Conservation (phyloP, 2,329 filamentous ascomycete genomes). For the Aspergillus sp. region DNA sequence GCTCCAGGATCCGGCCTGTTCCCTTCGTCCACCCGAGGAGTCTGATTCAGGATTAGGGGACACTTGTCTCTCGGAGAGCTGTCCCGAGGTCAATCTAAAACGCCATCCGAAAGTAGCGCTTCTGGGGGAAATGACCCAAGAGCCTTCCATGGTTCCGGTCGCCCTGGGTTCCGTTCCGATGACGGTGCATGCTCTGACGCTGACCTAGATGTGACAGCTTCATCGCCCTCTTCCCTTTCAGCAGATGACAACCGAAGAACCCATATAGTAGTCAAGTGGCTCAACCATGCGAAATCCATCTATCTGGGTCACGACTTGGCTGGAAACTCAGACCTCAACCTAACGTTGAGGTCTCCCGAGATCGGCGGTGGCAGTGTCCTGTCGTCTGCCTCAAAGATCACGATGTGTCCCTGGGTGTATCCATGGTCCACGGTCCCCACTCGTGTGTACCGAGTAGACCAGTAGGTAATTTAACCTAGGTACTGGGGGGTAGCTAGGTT, state of each 20-base stretch:
- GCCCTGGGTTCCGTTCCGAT: too few relatives aligned
- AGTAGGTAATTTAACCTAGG: neutral
- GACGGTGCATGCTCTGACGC: too few relatives aligned
- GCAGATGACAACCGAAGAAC: too few relatives aligned
- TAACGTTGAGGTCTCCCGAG: slow-evolving; percentile 21
- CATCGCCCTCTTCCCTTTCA: too few relatives aligned
- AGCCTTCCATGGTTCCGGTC: neutral
- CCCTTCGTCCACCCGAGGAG: neutral
- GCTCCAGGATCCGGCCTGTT: neutral
- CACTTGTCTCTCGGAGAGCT: neutral
- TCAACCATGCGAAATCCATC: neutral
- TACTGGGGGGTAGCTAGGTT: neutral
- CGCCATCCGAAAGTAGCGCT: neutral
- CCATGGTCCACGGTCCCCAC: slow-evolving; percentile 10
- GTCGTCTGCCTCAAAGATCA: slow-evolving; percentile 8
- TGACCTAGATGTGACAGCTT: neutral
- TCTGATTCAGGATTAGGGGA: neutral
- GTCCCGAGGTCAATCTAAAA: neutral
- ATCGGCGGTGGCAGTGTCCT: slow-evolving; percentile 28
- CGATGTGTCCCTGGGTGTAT: slow-evolving; percentile 4
- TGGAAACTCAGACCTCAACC: slow-evolving; percentile 21
- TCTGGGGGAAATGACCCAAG: neutral
- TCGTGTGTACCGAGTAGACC: neutral
- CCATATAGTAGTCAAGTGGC: too few relatives aligned
- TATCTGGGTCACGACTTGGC: neutral